Conservation (phyloP, 2,329 filamentous ascomycete species). For the Cordyceps farinosa region DNA sequence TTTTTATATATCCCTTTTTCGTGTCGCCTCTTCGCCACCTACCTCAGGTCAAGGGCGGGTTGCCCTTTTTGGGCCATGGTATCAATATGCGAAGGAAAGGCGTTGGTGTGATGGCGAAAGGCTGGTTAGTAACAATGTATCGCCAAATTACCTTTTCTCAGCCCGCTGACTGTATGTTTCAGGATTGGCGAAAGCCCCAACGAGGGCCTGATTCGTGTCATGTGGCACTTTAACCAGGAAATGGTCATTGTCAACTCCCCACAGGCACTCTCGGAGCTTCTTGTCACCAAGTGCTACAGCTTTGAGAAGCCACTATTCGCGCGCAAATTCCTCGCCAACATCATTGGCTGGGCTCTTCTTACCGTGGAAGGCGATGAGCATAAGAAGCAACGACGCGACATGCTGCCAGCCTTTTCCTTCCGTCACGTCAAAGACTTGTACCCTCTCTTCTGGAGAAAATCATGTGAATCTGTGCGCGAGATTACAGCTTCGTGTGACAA, state of each 20-base stretch:
- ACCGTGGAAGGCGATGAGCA: conserved; percentile 33
- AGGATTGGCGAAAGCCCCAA: conserved; percentile 59
- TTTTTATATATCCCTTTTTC: conserved; percentile 36
- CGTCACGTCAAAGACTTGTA: conserved; percentile 32
- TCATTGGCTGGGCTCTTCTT: conserved; percentile 61
- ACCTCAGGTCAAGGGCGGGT: conserved; percentile 34
- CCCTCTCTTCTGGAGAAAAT: conserved; percentile 33
- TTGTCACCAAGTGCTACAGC: conserved; percentile 62
- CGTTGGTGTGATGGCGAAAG: conserved; percentile 40
- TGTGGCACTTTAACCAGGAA: conserved; percentile 56
- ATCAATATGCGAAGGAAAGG: conserved; percentile 9
- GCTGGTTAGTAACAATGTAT: conserved; percentile 59
- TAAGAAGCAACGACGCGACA: conserved; percentile 30
- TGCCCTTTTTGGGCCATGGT: conserved; percentile 13
- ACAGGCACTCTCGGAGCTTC: conserved; percentile 60
- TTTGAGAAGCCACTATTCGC: conserved; percentile 54
- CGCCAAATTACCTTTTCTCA: background rate
- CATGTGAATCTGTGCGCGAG: conserved; percentile 24
- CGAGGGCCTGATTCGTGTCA: conserved; percentile 62
- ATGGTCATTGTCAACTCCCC: conserved; percentile 54
- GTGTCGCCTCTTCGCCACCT: conserved; percentile 38
- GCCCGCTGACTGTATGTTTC: background rate
- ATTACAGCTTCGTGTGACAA: conserved; percentile 14
- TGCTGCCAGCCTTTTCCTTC: conserved; percentile 33
- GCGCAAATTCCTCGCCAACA: conserved; percentile 74